Conservation (phyloP, 305 asterid species). For the Coffea humblotiana region DNA sequence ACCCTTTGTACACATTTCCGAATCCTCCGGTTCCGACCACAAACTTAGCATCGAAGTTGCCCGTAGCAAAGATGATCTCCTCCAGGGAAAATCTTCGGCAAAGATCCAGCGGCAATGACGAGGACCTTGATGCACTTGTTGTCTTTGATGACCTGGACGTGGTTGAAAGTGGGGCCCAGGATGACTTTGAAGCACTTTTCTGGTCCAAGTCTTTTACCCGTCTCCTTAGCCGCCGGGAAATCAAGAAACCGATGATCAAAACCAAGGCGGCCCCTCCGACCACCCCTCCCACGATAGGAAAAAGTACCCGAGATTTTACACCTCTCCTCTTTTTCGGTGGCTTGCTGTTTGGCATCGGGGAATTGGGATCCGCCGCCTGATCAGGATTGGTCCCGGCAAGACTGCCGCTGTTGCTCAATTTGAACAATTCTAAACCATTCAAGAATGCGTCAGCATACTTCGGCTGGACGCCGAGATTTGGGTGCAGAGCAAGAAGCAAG, state of each 20-base stretch:
- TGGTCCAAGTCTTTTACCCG: conserved; percentile 16
- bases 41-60: conserved; percentile 34
- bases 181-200: conserved; percentile 24
- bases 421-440: conserved; percentile 60
- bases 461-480: background rate
- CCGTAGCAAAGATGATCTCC: conserved; percentile 49
- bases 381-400: conserved; percentile 51
- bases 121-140: conserved; percentile 21
- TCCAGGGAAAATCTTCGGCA: conserved; percentile 37
- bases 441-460: conserved; percentile 26
- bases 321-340: background rate
- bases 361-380: background rate
- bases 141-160: conserved; percentile 29
- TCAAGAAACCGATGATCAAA: conserved; percentile 28
- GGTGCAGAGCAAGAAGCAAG: conserved; percentile 37
- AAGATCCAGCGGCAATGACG: conserved; percentile 33
- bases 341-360: too few relatives aligned
- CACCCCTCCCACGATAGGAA: conserved; percentile 33
- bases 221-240: conserved; percentile 24
- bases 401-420: conserved; percentile 32
- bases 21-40: too few relatives aligned
- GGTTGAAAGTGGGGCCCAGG: conserved; percentile 34
- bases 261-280: conserved; percentile 22
- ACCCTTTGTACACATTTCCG: too few relatives aligned
- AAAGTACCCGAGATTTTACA: background rate